Percentiles rank a stretch among this genome's conserved stretches.
Evolutionary conservation across 805 yeast species (phyloP).

Genomic region (Sungouiella blattae): DNA sequence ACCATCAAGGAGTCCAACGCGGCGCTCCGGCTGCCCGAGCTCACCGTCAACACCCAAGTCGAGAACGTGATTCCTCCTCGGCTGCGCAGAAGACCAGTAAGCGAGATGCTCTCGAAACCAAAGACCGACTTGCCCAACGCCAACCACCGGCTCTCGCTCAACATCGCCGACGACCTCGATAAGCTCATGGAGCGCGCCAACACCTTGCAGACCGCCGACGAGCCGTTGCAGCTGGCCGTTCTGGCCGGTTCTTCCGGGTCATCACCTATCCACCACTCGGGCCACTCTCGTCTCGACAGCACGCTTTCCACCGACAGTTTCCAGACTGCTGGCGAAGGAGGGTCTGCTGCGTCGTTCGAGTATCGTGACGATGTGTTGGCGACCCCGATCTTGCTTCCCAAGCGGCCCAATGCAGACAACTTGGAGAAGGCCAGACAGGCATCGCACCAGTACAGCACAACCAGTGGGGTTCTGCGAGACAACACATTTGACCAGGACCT

Average conservation of each 20-base stretch:
- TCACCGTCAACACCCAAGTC: constrained; percentile 30
- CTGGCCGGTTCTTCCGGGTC: too few species aligned
- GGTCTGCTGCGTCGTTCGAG: constrained; percentile 1
- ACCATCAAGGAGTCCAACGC: constrained; percentile 13
- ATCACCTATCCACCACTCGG: background rate
- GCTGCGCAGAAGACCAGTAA: constrained; percentile 35
- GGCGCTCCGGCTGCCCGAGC: constrained; percentile 21
- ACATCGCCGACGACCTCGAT: constrained; percentile 36
- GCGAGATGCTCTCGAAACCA: constrained; percentile 15
- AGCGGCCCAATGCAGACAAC: constrained; percentile 13
- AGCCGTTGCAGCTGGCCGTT: too few species aligned
- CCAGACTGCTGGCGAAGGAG: constrained; percentile 13
- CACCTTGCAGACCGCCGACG: constrained; percentile 2
- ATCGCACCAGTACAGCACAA: constrained; percentile 4
- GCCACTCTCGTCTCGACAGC: background rate
- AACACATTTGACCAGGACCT: too few species aligned
- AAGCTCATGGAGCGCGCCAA: constrained; percentile 35
- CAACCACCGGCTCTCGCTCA: constrained; percentile 20
- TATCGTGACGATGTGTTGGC: background rate
- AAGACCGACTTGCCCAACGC: constrained; percentile 4
- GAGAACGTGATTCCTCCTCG: constrained; percentile 39
- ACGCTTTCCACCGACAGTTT: constrained; percentile 11
- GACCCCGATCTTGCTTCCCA: constrained; percentile 10
- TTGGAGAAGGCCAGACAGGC: constrained; percentile 14
- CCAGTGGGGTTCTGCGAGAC: too few species aligned